Conservation (phyloP, 139 green algal species). For the Coccomyxa sp. region DNA sequence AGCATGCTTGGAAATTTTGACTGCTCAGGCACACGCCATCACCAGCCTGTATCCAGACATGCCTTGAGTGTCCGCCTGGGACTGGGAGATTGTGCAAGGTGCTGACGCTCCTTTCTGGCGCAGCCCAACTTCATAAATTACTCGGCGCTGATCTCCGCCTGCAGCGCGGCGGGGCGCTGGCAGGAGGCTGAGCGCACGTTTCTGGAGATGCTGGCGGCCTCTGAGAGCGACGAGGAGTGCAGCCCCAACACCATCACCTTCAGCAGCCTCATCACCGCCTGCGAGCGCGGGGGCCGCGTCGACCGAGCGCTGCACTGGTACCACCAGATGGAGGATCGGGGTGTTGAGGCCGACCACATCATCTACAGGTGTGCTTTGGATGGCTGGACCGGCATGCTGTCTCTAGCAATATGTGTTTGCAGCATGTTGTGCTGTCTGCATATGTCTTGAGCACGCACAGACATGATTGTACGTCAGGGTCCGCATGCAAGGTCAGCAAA, state of each 20-base stretch:
- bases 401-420: background rate
- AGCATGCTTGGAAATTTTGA: too few relatives aligned
- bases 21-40: too few relatives aligned
- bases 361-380: slow-evolving; percentile 27
- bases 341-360: slow-evolving; percentile 44
- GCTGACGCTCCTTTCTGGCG: background rate
- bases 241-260: slow-evolving; percentile 55
- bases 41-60: too few relatives aligned
- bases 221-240: slow-evolving; percentile 9
- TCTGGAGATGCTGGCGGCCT: slow-evolving; percentile 27
- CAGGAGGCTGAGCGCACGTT: slow-evolving; percentile 39
- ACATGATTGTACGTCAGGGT: background rate
- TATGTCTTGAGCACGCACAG: background rate
- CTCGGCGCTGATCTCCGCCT: slow-evolving; percentile 27
- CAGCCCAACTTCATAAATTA: slow-evolving; percentile 34
- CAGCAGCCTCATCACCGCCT: slow-evolving; percentile 38
- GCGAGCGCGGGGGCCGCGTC: slow-evolving; percentile 32
- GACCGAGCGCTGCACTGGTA: slow-evolving; percentile 21
- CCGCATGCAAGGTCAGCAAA: too few relatives aligned
- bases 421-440: background rate
- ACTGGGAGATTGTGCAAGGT: background rate
- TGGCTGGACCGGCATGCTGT: background rate
- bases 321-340: slow-evolving; percentile 35
- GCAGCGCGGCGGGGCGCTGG: slow-evolving; percentile 30
- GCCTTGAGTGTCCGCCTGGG: background rate